These are phyloP conservation scores for Furcasterigmium sp. DNA, from an alignment of 2,329 filamentous ascomycete genomes.

Conservation along the genomic window DNA sequence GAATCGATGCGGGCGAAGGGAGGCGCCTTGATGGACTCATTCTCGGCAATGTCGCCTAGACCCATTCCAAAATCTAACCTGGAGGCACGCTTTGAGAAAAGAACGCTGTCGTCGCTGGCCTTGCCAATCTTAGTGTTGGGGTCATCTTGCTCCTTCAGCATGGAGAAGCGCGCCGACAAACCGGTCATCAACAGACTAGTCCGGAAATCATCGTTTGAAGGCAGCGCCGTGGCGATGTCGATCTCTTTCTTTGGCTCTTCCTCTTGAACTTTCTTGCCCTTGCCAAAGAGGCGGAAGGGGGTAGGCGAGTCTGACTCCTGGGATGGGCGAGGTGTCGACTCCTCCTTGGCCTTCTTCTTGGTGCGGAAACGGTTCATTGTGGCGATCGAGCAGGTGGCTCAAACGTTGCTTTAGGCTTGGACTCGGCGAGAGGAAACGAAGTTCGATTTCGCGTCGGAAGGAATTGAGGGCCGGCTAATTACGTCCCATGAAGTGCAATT, in stretches of 20 bases:
- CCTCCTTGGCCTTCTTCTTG: conserved; percentile 65
- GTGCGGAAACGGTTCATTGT: conserved; percentile 74
- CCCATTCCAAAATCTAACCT: conserved; percentile 65
- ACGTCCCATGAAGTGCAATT: conserved; percentile 4
- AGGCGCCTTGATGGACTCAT: conserved; percentile 69
- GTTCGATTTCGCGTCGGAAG: neutral
- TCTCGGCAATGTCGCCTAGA: conserved; percentile 84
- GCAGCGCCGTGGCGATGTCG: conserved; percentile 69
- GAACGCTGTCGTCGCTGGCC: conserved; percentile 89
- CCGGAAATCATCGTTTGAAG: conserved; percentile 82
- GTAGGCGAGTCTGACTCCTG: conserved; percentile 49
- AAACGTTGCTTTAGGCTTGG: neutral
- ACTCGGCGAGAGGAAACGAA: too few species aligned
- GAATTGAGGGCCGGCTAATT: conserved; percentile 3
- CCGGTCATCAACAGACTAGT: conserved; percentile 96
- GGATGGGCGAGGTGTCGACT: conserved; percentile 40
- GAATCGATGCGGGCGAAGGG: conserved; percentile 57
- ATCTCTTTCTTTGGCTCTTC: conserved; percentile 60
- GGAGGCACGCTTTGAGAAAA: conserved; percentile 77
- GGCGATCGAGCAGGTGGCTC: too few species aligned
- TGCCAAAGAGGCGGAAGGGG: conserved; percentile 51
- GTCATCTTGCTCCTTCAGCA: conserved; percentile 92
- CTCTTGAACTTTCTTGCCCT: conserved; percentile 47
- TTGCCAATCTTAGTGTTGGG: conserved; percentile 86
- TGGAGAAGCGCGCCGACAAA: conserved; percentile 90